A percentile compares a stretch with the other conserved stretches of the same genome.
phyloP scores from a whole-genome alignment of 495 filamentous ascomycete genomes.

The Neurospora sp. region DNA sequence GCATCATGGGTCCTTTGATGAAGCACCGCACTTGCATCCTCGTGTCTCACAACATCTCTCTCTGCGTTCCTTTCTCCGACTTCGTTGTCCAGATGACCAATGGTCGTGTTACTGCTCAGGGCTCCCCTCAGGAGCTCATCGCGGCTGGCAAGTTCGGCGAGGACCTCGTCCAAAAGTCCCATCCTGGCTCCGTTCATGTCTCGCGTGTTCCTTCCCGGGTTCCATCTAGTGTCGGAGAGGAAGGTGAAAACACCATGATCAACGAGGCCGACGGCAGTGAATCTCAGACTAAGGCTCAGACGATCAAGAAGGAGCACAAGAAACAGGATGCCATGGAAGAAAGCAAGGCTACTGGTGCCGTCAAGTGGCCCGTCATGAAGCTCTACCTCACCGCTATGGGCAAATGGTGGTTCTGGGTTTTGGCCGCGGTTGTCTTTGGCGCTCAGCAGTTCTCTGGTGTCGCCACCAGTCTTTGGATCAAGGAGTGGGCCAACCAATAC shows the following conservation, averaged over 20 bases:
- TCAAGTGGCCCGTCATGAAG: conserved; percentile 73
- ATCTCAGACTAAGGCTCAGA: conserved; percentile 21
- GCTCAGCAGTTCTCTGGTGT: conserved; percentile 76
- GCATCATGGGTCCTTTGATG: conserved; percentile 88
- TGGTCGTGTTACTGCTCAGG: conserved; percentile 68
- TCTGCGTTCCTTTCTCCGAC: conserved; percentile 69
- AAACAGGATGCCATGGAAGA: conserved; percentile 53
- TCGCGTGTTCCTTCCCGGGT: conserved; percentile 65
- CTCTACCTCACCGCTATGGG: conserved; percentile 89
- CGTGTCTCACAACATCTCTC: conserved; percentile 88
- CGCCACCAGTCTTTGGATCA: conserved; percentile 86
- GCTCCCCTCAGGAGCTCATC: conserved; percentile 64
- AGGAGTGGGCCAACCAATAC: conserved; percentile 66
- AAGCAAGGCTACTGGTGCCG: conserved; percentile 68
- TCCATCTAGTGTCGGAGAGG: conserved; percentile 55
- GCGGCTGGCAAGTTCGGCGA: conserved; percentile 78
- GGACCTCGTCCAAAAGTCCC: conserved; percentile 60
- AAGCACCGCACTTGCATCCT: conserved; percentile 79
- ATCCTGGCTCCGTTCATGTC: conserved; percentile 50
- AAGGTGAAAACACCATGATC: conserved; percentile 37
- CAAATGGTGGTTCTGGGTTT: conserved; percentile 84
- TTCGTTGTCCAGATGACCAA: conserved; percentile 83
- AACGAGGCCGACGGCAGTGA: conserved; percentile 29
- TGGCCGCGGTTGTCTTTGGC: conserved; percentile 61
- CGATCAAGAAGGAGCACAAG: conserved; percentile 36